Conservation (phyloP, 805 yeast species). For the Metschnikowia reukaufii region DNA sequence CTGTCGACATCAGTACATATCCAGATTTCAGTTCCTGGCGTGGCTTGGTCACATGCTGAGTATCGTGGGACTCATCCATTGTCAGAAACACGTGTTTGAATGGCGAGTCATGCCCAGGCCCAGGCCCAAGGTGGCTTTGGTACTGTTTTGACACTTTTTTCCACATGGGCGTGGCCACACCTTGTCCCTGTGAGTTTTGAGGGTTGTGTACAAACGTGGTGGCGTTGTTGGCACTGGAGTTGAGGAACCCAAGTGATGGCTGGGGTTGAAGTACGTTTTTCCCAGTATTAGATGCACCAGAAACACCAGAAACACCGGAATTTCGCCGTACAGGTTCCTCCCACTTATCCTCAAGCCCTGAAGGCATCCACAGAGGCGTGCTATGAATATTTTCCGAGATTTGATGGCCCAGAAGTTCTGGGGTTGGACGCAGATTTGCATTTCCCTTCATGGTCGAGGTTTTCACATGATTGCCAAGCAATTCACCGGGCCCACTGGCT, state of each 20-base stretch:
- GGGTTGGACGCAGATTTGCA: not conserved
- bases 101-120: constrained; percentile 23
- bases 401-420: not conserved
- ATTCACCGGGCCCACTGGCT: constrained; percentile 1
- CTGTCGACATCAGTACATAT: constrained; percentile 16
- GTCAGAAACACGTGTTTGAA: constrained; percentile 33
- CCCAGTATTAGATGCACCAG: not conserved
- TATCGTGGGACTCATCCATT: constrained; percentile 17
- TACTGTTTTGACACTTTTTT: constrained; percentile 31
- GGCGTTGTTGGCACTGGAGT: constrained; percentile 21
- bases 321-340: no score
- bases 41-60: not conserved
- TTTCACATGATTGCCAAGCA: constrained; percentile 18
- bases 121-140: constrained; percentile 21
- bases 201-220: constrained; percentile 37
- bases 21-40: constrained; percentile 27
- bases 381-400: constrained; percentile 9
- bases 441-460: constrained; percentile 26
- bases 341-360: constrained; percentile 39
- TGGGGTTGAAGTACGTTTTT: not conserved
- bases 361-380: constrained; percentile 47
- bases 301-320: no score
- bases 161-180: constrained; percentile 29
- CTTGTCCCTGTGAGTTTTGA: constrained; percentile 10
- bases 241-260: constrained; percentile 19